Base-by-base conservation (phyloP, 371 early-diverging fungal species). In the Saksenaea vasiformis region DNA sequence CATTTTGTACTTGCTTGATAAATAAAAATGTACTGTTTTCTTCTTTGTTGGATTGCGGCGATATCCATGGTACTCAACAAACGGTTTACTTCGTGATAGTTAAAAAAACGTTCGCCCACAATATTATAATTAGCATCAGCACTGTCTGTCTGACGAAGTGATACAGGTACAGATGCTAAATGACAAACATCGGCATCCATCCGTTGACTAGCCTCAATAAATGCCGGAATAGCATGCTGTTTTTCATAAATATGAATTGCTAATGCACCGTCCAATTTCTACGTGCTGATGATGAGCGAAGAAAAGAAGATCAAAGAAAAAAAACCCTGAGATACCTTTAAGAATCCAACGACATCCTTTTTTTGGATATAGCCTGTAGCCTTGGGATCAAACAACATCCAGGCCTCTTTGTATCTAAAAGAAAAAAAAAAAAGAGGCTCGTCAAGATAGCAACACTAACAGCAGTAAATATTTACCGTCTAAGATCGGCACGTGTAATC, bases 281-380 rank as follows among this genome's bases (percentile, higher is more conserved):
- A 63, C 19, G n/a, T 51, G 8, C n/a, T 35, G 1, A 13, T 11
- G 34, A 17, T 51, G 26, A n/a, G n/a, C n/a, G n/a, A 58, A 34
- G 11, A 17, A 37, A 31, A 34, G 15, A n/a, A n/a, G 17, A 15
- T 31, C 19, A 11, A 51, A 28, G 22, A 47, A 28, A 7, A 10
- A n/a, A n/a, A n/a, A n/a, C n/a, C n/a, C n/a, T n/a, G n/a, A n/a
- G n/a, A 56, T 51, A 80, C 80, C 22, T 70, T 60, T 35, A 85
- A 38, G 58, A 85, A 82, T 9, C 64, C 68, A 4, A 82, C 74
- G 2, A 83, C 66, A 41, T 83, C 57, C 35, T 72, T 66, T 24
- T 74, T 73, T 11, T 64, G 64, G 9, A 85, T 77, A 24, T 72
- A 83, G 0, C 85, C 85, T 7, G 83, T 83, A 1, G 82, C 85